Percentiles rank a stretch among this genome's conserved stretches.
These are phyloP conservation scores for Pythium aphanidermatum DNA, from an alignment of 352 stramenopile genomes.

Conservation along the genomic window DNA sequence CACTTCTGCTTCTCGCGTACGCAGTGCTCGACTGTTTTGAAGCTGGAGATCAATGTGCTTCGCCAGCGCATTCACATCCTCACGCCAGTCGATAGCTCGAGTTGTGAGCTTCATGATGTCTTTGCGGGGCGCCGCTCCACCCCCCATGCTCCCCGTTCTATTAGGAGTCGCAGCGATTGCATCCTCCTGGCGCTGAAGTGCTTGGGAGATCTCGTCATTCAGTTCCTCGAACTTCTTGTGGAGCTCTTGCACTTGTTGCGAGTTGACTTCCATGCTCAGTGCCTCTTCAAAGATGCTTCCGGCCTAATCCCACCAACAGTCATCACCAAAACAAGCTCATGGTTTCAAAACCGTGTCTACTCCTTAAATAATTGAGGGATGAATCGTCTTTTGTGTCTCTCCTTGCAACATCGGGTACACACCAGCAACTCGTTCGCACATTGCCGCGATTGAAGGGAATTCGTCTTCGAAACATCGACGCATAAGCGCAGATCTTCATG, in stretches of 20 bases:
- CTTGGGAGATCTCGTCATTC: slow-evolving; percentile 59
- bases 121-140: slow-evolving; percentile 24
- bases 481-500: too few relatives aligned
- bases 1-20: slow-evolving; percentile 45
- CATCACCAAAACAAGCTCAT: background rate
- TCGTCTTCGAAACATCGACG: slow-evolving; percentile 8
- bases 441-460: slow-evolving; percentile 1
- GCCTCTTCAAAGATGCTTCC: background rate
- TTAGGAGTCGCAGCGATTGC: slow-evolving; percentile 21
- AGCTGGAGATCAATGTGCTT: slow-evolving; percentile 75
- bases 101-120: slow-evolving; percentile 45
- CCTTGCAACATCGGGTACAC: slow-evolving; percentile 4
- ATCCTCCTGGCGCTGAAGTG: slow-evolving; percentile 50
- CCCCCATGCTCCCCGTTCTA: slow-evolving; percentile 3
- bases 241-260: slow-evolving; percentile 51
- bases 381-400: slow-evolving; percentile 5
- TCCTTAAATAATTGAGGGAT: slow-evolving; percentile 24
- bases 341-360: slow-evolving; percentile 28
- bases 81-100: slow-evolving; percentile 59
- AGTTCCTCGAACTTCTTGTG: slow-evolving; percentile 69
- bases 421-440: too few relatives aligned
- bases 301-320: background rate
- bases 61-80: slow-evolving; percentile 57
- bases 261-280: slow-evolving; percentile 33
- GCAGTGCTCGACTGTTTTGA: slow-evolving; percentile 57